Evolutionary conservation across 2,329 filamentous ascomycete genomes (phyloP).

Genomic region (Fusarium buharicum): DNA sequence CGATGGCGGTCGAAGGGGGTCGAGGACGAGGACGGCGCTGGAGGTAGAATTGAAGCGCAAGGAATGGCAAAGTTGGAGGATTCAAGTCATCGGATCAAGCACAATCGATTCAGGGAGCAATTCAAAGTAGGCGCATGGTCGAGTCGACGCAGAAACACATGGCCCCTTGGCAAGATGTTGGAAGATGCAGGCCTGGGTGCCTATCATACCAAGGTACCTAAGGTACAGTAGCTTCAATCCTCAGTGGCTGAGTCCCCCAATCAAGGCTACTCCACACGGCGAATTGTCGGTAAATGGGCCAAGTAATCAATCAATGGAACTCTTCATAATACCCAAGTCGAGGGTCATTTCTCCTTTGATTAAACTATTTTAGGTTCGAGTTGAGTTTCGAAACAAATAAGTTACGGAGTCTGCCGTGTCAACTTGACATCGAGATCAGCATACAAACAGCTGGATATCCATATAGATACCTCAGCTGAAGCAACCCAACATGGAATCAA

Average conservation of each 20-base stretch:
- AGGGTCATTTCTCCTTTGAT: too few relatives aligned
- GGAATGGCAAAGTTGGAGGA: constrained; percentile 34
- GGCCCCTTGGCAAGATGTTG: constrained; percentile 44
- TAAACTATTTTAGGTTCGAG: too few relatives aligned
- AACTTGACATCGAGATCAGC: too few relatives aligned
- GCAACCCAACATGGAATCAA: too few relatives aligned
- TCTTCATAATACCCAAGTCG: too few relatives aligned
- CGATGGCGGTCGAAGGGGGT: constrained; percentile 34
- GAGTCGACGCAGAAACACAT: constrained; percentile 44
- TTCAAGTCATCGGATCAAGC: constrained; percentile 43
- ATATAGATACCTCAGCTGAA: too few relatives aligned
- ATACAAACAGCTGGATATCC: too few relatives aligned
- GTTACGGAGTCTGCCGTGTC: too few relatives aligned
- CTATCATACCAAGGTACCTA: constrained; percentile 25
- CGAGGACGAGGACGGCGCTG: constrained; percentile 15
- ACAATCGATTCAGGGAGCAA: constrained; percentile 36
- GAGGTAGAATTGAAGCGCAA: constrained; percentile 29
- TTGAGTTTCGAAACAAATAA: too few relatives aligned
- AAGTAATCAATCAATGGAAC: background rate
- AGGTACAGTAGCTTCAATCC: constrained; percentile 20
- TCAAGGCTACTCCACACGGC: constrained; percentile 35
- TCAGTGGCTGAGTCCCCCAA: constrained; percentile 41
- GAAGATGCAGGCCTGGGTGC: constrained; percentile 31
- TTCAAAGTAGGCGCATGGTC: constrained; percentile 43
- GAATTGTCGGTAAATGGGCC: constrained; percentile 42